Percentiles rank a stretch among this genome's conserved stretches.
Conservation (phyloP, 129 eudicot species). For the Escallonia herrerae region DNA sequence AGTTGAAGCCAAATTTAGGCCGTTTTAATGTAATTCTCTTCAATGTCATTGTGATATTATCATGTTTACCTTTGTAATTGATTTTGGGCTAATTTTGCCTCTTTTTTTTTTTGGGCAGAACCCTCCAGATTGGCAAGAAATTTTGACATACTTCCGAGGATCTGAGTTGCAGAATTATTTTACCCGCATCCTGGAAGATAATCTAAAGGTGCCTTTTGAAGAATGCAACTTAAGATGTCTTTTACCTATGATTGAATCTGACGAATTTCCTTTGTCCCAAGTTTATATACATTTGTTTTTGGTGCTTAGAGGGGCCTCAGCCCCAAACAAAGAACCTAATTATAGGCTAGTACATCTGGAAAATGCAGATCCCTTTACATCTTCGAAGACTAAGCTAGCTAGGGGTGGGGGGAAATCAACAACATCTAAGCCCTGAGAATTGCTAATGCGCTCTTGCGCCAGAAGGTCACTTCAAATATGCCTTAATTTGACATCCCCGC, state of each 20-base stretch:
- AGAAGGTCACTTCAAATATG: too few species aligned
- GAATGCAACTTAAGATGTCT: background rate
- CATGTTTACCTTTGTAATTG: background rate
- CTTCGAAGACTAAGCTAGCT: too few species aligned
- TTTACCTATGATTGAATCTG: background rate
- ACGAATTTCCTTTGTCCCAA: too few species aligned
- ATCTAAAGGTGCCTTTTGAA: slow-evolving; percentile 51
- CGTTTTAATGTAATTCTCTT: slow-evolving; percentile 51
- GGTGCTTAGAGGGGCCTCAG: too few species aligned
- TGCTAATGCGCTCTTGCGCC: too few species aligned
- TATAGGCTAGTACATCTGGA: too few species aligned
- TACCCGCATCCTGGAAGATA: slow-evolving; percentile 91
- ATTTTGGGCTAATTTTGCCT: background rate
- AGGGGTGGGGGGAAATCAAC: too few species aligned
- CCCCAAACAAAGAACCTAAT: too few species aligned
- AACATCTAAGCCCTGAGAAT: too few species aligned
- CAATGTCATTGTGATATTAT: background rate
- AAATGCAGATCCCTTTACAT: too few species aligned
- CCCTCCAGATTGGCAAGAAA: slow-evolving; percentile 10
- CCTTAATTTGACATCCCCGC: too few species aligned
- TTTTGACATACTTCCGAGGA: slow-evolving; percentile 32
- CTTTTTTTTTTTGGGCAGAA: background rate
- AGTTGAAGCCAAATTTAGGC: slow-evolving; percentile 82
- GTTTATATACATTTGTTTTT: too few species aligned
- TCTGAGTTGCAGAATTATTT: slow-evolving; percentile 95